phyloP scores from a whole-genome alignment of 2,329 filamentous ascomycete genomes.

The Dactylellina leptospora region DNA sequence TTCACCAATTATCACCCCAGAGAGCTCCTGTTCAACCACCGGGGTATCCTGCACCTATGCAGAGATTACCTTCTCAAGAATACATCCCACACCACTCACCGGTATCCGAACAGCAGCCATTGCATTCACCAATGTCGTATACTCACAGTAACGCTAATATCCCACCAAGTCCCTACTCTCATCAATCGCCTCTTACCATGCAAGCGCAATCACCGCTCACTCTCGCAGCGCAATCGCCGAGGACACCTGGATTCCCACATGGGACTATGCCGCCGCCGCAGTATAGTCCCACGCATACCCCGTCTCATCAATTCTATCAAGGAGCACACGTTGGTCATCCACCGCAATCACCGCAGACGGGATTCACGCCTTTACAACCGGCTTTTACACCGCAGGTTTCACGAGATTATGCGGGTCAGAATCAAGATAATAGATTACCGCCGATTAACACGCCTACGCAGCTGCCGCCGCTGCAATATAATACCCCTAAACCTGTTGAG shows the following conservation, averaged over 20 bases:
- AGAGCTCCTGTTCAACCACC: conserved; percentile 39
- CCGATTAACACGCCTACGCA: conserved; percentile 47
- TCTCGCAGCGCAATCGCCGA: conserved; percentile 23
- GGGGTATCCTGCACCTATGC: conserved; percentile 42
- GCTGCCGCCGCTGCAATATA: conserved; percentile 38
- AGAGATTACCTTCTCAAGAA: conserved; percentile 38
- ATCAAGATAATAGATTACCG: conserved; percentile 35
- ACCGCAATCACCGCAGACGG: conserved; percentile 20
- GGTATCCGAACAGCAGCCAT: conserved; percentile 28
- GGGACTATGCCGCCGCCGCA: conserved; percentile 47
- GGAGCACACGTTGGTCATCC: conserved; percentile 21
- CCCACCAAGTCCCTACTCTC: conserved; percentile 33
- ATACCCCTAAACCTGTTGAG: conserved; percentile 25
- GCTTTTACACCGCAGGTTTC: conserved; percentile 24
- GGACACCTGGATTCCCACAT: conserved; percentile 42
- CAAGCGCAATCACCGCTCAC: conserved; percentile 14
- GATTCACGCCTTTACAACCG: conserved; percentile 29
- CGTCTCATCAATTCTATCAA: conserved; percentile 19
- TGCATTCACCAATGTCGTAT: conserved; percentile 44
- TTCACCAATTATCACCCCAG: conserved; percentile 47
- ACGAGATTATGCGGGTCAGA: background rate
- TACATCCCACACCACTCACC: conserved; percentile 46
- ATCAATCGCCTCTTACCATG: conserved; percentile 11
- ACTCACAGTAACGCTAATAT: conserved; percentile 24
- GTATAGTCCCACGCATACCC: conserved; percentile 43